phyloP scores from a whole-genome alignment of 495 filamentous ascomycete species.

The Penicillium atrosanguineum region DNA sequence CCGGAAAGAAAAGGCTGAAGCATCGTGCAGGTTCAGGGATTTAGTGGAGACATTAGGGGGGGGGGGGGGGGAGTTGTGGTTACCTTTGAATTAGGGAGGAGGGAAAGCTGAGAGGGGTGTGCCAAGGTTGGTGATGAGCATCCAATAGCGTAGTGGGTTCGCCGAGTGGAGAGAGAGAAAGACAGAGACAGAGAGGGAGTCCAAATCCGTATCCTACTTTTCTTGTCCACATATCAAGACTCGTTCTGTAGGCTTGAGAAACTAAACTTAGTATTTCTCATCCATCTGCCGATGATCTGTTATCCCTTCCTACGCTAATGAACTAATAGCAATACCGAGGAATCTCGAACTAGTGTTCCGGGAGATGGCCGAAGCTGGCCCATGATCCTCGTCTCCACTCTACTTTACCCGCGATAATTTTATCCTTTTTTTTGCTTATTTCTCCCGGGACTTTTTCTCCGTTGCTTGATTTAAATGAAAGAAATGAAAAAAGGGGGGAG shows the following conservation, averaged over 20 bases:
- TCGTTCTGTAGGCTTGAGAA: too few species aligned
- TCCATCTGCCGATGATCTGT: neutral
- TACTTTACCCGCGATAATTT: neutral
- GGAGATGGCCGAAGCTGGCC: neutral
- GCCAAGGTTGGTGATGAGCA: conserved; percentile 17
- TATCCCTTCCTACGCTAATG: neutral
- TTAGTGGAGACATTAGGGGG: conserved; percentile 16
- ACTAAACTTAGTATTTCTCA: neutral
- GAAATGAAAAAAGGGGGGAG: neutral
- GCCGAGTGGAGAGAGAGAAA: neutral
- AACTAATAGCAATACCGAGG: too few species aligned
- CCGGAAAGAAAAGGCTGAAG: conserved; percentile 1
- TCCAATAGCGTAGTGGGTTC: conserved; percentile 21
- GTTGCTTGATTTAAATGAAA: neutral
- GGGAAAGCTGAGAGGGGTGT: conserved; percentile 18
- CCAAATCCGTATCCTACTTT: neutral
- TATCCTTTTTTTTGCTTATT: neutral
- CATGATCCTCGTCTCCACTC: neutral
- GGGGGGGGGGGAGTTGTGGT: neutral
- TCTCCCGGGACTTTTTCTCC: neutral
- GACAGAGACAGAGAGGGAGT: neutral
- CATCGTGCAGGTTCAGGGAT: neutral
- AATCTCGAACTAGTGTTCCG: neutral
- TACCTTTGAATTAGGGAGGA: neutral
- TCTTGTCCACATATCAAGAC: neutral